These are phyloP conservation scores for Trypanosoma congolense DNA, from an alignment of 208 protist species.

Conservation along the genomic window DNA sequence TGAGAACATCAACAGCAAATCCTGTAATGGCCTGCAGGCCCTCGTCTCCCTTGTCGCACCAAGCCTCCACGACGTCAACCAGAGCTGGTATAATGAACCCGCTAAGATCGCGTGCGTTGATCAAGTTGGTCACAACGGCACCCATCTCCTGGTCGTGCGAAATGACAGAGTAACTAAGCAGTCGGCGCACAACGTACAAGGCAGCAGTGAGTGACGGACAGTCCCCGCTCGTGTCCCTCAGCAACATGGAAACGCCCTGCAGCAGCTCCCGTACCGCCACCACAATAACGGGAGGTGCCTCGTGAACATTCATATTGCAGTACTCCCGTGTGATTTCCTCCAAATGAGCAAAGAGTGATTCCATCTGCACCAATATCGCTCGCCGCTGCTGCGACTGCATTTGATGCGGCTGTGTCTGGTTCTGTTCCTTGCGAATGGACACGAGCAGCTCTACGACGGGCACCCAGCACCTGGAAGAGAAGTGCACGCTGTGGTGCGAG, in stretches of 20 bases:
- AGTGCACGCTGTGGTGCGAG: conserved; percentile 58
- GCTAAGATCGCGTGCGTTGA: conserved; percentile 59
- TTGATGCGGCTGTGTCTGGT: conserved; percentile 1
- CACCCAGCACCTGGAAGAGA: conserved; percentile 70
- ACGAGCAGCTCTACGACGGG: conserved; percentile 55
- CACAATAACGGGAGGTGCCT: neutral
- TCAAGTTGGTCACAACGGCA: conserved; percentile 42
- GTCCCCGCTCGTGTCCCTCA: conserved; percentile 35
- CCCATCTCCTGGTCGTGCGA: conserved; percentile 27
- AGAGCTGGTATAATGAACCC: conserved; percentile 48
- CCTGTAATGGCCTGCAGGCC: conserved; percentile 53
- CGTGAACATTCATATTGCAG: conserved; percentile 17
- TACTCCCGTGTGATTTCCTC: conserved; percentile 63
- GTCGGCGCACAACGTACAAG: conserved; percentile 53
- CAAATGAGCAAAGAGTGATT: conserved; percentile 62
- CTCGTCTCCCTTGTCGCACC: conserved; percentile 47
- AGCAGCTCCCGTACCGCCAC: conserved; percentile 45
- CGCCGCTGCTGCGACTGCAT: neutral
- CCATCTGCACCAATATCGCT: conserved; percentile 31
- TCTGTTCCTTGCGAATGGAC: conserved; percentile 32
- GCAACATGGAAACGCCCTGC: conserved; percentile 39
- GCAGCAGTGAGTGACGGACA: conserved; percentile 38
- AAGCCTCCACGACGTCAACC: conserved; percentile 38
- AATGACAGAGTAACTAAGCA: conserved; percentile 67
- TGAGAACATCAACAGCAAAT: conserved; percentile 55